Conservation (phyloP, 169 alveolate genomes). For the Perkinsus marinus region DNA sequence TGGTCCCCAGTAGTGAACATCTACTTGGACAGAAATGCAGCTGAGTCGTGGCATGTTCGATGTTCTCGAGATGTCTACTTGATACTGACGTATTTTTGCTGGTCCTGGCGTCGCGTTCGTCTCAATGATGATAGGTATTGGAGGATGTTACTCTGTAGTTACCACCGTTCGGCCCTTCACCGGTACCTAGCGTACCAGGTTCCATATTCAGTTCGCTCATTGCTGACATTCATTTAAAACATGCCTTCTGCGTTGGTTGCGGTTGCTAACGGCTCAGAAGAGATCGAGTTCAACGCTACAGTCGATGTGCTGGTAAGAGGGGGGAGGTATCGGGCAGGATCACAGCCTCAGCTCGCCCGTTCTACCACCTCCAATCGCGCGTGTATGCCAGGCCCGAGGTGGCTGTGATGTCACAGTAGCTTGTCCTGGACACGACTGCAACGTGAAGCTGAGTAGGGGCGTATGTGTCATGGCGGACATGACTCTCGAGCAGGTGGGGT, state of each 20-base stretch:
- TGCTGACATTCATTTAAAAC: background rate
- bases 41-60: background rate
- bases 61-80: background rate
- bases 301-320: background rate
- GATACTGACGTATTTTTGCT: no score
- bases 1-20: background rate
- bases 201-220: background rate
- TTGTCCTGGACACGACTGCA: background rate
- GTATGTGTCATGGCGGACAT: background rate
- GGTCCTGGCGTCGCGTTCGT: no score
- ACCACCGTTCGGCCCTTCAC: no score
- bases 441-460: background rate
- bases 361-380: background rate
- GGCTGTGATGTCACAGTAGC: background rate
- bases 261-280: constrained; percentile 5
- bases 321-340: background rate
- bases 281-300: background rate
- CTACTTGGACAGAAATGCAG: background rate
- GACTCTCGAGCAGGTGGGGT: background rate
- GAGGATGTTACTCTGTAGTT: no score
- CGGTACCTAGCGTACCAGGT: no score
- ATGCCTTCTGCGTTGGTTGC: constrained; percentile 6
- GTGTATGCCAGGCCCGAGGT: background rate
- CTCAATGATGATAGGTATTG: no score
- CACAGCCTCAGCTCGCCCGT: background rate